Evolutionary conservation across 768 basidiomycete genomes (phyloP).

Genomic region (Hygrocybe punicea): DNA sequence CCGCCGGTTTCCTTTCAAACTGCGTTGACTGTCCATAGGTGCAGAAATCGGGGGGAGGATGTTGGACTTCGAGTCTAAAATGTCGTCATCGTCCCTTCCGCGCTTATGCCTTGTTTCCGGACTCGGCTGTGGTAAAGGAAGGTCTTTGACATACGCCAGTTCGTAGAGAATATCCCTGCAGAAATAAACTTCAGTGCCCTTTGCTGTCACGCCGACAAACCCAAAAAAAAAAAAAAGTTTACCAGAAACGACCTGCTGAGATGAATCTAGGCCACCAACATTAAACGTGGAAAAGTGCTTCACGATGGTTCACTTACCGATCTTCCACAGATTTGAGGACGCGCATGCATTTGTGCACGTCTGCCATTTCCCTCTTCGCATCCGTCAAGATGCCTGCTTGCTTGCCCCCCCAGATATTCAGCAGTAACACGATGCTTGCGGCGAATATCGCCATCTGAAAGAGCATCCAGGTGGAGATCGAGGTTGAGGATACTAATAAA

Average conservation of each 20-base stretch:
- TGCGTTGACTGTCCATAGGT: slow-evolving; percentile 17
- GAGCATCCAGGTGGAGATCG: neutral
- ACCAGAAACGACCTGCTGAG: slow-evolving; percentile 42
- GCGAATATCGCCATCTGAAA: slow-evolving; percentile 36
- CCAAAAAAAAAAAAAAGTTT: slow-evolving; percentile 8
- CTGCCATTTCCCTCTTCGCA: slow-evolving; percentile 50
- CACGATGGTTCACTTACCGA: slow-evolving; percentile 28
- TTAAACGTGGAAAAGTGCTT: neutral
- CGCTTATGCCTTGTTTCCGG: slow-evolving; percentile 40
- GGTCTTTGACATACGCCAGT: slow-evolving; percentile 18
- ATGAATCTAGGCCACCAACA: slow-evolving; percentile 35
- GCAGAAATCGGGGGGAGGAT: slow-evolving; percentile 18
- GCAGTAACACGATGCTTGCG: slow-evolving; percentile 54
- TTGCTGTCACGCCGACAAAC: slow-evolving; percentile 9
- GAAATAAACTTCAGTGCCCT: slow-evolving; percentile 33
- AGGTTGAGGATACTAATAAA: neutral
- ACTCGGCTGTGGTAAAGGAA: slow-evolving; percentile 14
- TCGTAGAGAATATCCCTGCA: slow-evolving; percentile 18
- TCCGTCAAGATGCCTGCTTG: slow-evolving; percentile 45
- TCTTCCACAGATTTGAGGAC: slow-evolving; percentile 44
- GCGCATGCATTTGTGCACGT: slow-evolving; percentile 58
- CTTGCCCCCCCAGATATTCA: slow-evolving; percentile 64
- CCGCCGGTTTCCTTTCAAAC: slow-evolving; percentile 34
- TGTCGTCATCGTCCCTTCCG: slow-evolving; percentile 46
- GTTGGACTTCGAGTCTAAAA: slow-evolving; percentile 15